A percentile compares a stretch with the other conserved stretches of the same genome.
Evolutionary conservation across 2,329 filamentous ascomycete species (phyloP).

Genomic region (Rhytidhysteron rufulum): DNA sequence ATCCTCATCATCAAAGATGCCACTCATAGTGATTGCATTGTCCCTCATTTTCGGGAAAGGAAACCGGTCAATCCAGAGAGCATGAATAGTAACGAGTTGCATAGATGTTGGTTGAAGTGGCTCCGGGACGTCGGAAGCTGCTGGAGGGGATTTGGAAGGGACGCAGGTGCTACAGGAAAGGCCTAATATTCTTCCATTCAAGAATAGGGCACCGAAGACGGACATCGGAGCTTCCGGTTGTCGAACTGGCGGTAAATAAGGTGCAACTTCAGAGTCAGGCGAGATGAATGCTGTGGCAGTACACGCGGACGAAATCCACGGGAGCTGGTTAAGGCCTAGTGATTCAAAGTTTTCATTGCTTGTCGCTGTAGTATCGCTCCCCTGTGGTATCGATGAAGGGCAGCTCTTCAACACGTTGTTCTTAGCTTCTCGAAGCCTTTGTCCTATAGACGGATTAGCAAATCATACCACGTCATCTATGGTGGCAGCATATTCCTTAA

Average conservation of each 20-base stretch:
- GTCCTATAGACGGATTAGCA: neutral
- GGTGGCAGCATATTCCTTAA: neutral
- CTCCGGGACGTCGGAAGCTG: conserved; percentile 13
- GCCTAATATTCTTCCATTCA: conserved; percentile 28
- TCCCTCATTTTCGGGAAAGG: conserved; percentile 40
- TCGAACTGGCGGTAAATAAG: no score
- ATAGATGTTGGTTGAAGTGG: conserved; percentile 31
- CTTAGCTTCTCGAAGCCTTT: conserved; percentile 6
- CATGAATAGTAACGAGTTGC: conserved; percentile 33
- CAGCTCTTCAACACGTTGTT: no score
- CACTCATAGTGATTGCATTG: conserved; percentile 28
- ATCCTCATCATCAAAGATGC: conserved; percentile 35
- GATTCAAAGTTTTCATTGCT: no score
- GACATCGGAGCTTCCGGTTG: no score
- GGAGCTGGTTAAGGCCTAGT: no score
- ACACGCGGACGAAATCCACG: no score
- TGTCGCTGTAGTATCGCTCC: no score
- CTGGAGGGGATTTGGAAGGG: conserved; percentile 19
- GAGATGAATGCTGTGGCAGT: no score
- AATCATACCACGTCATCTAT: no score
- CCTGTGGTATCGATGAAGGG: no score
- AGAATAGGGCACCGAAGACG: conserved; percentile 26
- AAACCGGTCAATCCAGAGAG: conserved; percentile 40
- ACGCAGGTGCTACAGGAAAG: conserved; percentile 21
- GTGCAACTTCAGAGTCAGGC: no score